Conservation (phyloP, 352 stramenopile species). For the Plasmopara halstedii region DNA sequence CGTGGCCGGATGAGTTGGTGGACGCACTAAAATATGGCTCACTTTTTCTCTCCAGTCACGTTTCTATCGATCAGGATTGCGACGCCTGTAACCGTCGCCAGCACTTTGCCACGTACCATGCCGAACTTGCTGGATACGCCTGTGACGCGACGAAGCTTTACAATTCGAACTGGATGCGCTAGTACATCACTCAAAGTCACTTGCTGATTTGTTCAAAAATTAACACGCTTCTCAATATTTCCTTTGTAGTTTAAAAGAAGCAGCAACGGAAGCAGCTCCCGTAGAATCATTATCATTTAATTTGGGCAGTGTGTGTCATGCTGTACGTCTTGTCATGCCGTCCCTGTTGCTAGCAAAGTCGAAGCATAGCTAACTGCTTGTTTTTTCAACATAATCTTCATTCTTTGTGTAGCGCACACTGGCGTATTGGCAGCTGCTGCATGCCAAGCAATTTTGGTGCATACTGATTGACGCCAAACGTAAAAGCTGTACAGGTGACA, state of each 20-base stretch:
- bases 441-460: constrained; percentile 78
- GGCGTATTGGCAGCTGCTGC: constrained; percentile 70
- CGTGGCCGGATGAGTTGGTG: constrained; percentile 66
- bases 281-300: constrained; percentile 43
- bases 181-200: constrained; percentile 18
- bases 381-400: background rate
- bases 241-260: constrained; percentile 30
- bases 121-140: constrained; percentile 48
- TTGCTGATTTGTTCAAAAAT: background rate
- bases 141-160: constrained; percentile 68
- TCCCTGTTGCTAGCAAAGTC: background rate
- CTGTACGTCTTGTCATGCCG: constrained; percentile 30
- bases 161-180: constrained; percentile 47
- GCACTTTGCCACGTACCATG: constrained; percentile 50
- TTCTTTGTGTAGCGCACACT: constrained; percentile 43
- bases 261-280: constrained; percentile 20
- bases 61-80: constrained; percentile 38
- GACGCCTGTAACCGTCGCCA: constrained; percentile 67
- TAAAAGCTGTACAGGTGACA: constrained; percentile 27
- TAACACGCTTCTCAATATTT: no score
- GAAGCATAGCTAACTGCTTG: background rate
- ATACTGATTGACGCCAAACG: constrained; percentile 62
- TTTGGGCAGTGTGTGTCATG: constrained; percentile 73
- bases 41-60: constrained; percentile 26
- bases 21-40: constrained; percentile 39